Conservation (phyloP, 768 basidiomycete genomes). For the Boletus eberwhitei region DNA sequence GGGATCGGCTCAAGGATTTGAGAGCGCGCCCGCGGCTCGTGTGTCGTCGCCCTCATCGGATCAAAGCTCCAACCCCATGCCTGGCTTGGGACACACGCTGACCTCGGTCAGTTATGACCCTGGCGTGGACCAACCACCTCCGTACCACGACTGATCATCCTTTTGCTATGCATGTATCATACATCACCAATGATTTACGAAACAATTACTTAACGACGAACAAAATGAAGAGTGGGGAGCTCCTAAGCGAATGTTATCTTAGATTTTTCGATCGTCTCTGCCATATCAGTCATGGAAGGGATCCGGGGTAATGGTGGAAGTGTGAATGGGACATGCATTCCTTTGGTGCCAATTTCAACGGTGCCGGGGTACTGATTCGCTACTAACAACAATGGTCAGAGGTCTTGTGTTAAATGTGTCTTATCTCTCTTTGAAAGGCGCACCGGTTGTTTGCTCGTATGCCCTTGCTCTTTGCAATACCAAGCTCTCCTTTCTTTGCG, state of each 20-base stretch:
- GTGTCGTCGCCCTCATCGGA: background rate
- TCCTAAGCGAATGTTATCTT: slow-evolving; percentile 4
- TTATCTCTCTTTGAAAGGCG: background rate
- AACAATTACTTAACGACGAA: background rate
- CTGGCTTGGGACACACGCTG: slow-evolving; percentile 24
- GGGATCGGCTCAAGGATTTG: slow-evolving; percentile 20
- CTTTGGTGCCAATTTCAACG: background rate
- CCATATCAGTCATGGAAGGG: slow-evolving; percentile 22
- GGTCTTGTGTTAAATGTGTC: background rate
- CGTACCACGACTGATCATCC: slow-evolving; percentile 13
- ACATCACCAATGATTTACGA: background rate
- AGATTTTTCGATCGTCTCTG: slow-evolving; percentile 13
- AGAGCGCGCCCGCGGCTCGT: background rate
- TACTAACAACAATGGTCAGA: background rate
- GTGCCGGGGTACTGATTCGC: background rate
- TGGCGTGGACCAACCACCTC: slow-evolving; percentile 19
- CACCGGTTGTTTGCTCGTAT: slow-evolving; percentile 27
- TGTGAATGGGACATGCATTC: slow-evolving; percentile 33
- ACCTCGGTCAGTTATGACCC: slow-evolving; percentile 3
- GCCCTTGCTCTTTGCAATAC: slow-evolving; percentile 30
- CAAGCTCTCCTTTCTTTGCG: slow-evolving; percentile 22
- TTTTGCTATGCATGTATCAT: slow-evolving; percentile 2
- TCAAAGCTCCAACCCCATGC: slow-evolving; percentile 14
- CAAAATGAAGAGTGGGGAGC: background rate
- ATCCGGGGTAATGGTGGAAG: slow-evolving; percentile 36